Conservation (phyloP, 2,329 filamentous ascomycete genomes). For the Ophiostoma triangulosporum region DNA sequence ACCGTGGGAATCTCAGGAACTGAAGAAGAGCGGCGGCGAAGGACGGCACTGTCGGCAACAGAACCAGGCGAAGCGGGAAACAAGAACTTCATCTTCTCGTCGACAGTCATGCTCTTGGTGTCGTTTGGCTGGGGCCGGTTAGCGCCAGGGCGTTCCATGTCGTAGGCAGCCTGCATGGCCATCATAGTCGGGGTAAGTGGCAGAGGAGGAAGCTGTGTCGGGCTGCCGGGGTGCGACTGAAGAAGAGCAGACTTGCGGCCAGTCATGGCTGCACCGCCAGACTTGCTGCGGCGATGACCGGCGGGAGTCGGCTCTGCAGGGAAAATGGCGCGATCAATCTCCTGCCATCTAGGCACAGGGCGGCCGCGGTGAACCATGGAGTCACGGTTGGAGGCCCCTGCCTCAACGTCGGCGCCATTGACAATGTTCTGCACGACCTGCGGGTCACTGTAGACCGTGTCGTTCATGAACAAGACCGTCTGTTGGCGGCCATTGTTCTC, state of each 20-base stretch:
- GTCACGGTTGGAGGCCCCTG: conserved; percentile 8
- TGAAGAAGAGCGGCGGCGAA: conserved; percentile 23
- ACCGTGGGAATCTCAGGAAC: conserved; percentile 32
- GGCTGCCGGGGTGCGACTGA: conserved; percentile 29
- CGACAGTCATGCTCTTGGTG: conserved; percentile 44
- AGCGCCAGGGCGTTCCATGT: conserved; percentile 10
- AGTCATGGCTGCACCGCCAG: conserved; percentile 29
- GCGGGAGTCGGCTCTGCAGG: conserved; percentile 29
- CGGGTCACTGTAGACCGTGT: conserved; percentile 42
- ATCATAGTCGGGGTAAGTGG: conserved; percentile 37
- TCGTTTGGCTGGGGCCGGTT: conserved; percentile 34
- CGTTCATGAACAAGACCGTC: conserved; percentile 42
- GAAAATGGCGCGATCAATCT: conserved; percentile 33
- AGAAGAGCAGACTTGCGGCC: conserved; percentile 31
- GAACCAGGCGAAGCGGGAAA: conserved; percentile 27
- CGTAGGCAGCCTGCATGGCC: conserved; percentile 14
- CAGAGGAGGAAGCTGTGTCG: conserved; percentile 38
- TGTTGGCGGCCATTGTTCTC: conserved; percentile 25
- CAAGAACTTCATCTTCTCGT: conserved; percentile 42
- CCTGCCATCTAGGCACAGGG: conserved; percentile 37
- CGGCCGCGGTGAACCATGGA: conserved; percentile 42
- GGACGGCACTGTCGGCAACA: conserved; percentile 2
- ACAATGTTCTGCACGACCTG: conserved; percentile 35
- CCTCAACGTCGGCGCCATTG: conserved; percentile 24
- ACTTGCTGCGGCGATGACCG: conserved; percentile 35